These are phyloP conservation scores for Lachancea sp. DNA, from an alignment of 805 yeast genomes.

Conservation along the genomic window DNA sequence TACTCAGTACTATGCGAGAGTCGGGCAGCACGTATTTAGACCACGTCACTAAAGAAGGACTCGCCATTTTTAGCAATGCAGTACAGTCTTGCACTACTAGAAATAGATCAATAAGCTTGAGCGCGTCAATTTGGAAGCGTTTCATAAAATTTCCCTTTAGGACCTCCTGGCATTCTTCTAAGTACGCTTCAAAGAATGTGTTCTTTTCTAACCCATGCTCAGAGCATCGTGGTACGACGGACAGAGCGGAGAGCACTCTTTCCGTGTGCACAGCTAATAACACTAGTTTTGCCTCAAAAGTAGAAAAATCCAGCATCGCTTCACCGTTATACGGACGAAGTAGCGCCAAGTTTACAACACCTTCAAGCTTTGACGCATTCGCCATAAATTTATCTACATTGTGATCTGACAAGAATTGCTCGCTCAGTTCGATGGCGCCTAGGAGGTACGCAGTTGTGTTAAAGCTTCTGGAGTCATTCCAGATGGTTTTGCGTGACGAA, in stretches of 20 bases:
- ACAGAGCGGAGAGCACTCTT: neutral
- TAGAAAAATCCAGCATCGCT: neutral
- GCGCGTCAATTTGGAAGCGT: neutral
- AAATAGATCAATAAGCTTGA: neutral
- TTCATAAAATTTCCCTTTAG: neutral
- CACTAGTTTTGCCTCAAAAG: neutral
- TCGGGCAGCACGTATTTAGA: neutral
- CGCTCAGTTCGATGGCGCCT: neutral
- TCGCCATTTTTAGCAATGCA: neutral
- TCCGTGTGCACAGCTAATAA: neutral
- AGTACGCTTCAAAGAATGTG: neutral
- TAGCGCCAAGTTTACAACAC: neutral
- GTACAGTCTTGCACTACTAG: slow-evolving; percentile 1
- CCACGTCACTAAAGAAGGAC: neutral
- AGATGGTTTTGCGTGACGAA: neutral
- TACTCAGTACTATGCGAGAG: too few species aligned
- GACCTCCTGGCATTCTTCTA: neutral
- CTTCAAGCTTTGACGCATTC: neutral
- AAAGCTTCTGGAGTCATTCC: neutral
- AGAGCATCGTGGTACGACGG: neutral
- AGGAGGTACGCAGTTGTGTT: neutral
- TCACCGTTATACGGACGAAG: neutral
- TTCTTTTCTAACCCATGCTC: neutral
- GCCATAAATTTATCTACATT: neutral
- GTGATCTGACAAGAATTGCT: neutral